Evolutionary conservation across 1,284 basidiomycete genomes (phyloP), one percentile per base, ranked within the genome.

Genomic region (Coniferiporia weirii): DNA sequence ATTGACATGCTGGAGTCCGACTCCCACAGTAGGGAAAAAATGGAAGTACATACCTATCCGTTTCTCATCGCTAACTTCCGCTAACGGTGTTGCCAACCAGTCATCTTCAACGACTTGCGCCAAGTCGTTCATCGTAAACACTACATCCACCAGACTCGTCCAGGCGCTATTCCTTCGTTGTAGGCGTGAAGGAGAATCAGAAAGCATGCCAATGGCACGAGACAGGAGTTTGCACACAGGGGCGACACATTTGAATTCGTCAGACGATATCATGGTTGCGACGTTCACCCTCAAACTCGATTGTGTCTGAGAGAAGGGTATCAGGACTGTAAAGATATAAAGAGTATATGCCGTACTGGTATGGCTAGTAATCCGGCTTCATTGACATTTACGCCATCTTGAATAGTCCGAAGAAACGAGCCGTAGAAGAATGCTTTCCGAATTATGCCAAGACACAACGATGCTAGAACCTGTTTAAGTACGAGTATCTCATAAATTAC

Each of bases 11-110:
- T 56, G 2, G 48, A 1, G 35, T 15, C 15, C 35, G 54, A 34
- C 15, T 27, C n/a, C 2, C n/a, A 56, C 17, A 2, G 38, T 3
- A 51, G 10, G 9, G 4, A 50, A 54, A 56, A 54, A 48, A 17
- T 60, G 32, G 9, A 44, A 49, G 52, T 60, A 69, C 74, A 56
- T 66, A 83, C 81, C 66, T 57, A 81, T 51, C 40, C 58, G 43
- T 12, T 55, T 48, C 49, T 72, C 74, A 1, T 71, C 66, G 12
- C 64, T 63, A 8, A 67, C 63, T 7, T 68, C 69, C 1, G 78
- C 73, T 1, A 86, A 68, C 5, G 76, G 70, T 56, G 74, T 80
- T 12, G 64, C 63, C 47, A 71, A 67, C 86, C 87, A 89, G 57
- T 79, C 79, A 1, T 62, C 63, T 66, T 86, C 84, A 3, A 86